Base-by-base conservation (phyloP, 2,329 filamentous ascomycete genomes). In the Paracorniculantispora psalliotae region DNA sequence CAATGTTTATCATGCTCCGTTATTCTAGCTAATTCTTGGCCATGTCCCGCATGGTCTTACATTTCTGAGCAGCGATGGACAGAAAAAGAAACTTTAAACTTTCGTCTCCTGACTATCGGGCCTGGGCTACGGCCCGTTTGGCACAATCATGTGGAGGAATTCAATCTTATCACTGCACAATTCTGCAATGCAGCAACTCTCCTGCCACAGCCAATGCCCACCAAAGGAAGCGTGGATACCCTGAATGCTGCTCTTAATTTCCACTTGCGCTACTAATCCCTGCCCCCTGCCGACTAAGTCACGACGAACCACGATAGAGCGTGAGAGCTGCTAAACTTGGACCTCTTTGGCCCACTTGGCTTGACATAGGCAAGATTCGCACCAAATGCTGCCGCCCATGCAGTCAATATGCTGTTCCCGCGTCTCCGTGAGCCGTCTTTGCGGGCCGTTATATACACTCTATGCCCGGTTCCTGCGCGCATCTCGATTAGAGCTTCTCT, bases 241-340 rank as follows among this genome's bases (percentile, higher is more conserved):
- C 37, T 51, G 17, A 15, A 59, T 39, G 59, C 39, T 44, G 54
- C 47, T 61, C 59, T 57, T 57, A 61, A 61, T 61, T 61, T 61
- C 59, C 59, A 53, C 47, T 25, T 28, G 35, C 58, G 51, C 58
- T 59, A 54, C 25, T 25, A 33, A 61, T n/a, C 54, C 59, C 48
- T 53, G 53, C 28, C 37, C 43, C 53, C 19, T 48, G 47, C 47
- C 17, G 26, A 7, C 23, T 15, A 28, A 41, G 23, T 54, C 47
- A 37, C 23, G 21, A 19, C 26, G 48, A 52, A 52, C 48, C 47
- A 35, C 55, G 37, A 46, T 51, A 44, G n/a, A 56, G n/a, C 13
- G 54, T 57, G n/a, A 44, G 13, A 50, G 46, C 25, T 19, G 37
- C 47, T 43, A 35, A 57, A 57, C 55, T 57, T 50, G 47, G 55